Conservation (phyloP, 768 basidiomycete genomes). For the Auriscalpium vulgare region DNA sequence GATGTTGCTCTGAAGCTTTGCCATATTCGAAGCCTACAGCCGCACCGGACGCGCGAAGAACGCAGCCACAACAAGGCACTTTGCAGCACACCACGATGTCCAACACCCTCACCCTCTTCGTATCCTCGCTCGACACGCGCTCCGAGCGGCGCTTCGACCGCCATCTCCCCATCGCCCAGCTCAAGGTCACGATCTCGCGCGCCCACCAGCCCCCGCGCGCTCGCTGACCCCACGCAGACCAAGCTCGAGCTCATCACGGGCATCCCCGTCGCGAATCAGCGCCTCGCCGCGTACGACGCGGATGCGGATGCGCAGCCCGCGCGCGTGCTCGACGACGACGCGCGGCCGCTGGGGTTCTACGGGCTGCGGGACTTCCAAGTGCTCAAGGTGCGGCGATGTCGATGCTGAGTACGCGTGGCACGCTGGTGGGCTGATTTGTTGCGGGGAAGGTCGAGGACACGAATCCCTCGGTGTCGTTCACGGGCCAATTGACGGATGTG, state of each 20-base stretch:
- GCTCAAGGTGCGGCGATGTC: slow-evolving; percentile 50
- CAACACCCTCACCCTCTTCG: slow-evolving; percentile 56
- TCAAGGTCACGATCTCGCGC: slow-evolving; percentile 53
- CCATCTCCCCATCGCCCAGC: slow-evolving; percentile 61
- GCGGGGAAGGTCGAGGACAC: slow-evolving; percentile 55
- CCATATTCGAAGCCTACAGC: no score
- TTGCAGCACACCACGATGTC: slow-evolving; percentile 25
- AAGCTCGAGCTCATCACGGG: slow-evolving; percentile 93
- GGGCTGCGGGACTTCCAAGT: slow-evolving; percentile 71
- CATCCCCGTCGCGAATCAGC: slow-evolving; percentile 67
- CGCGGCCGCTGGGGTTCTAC: slow-evolving; percentile 64
- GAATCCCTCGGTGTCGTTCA: slow-evolving; percentile 67
- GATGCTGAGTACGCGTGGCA: neutral
- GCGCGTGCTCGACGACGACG: slow-evolving; percentile 56
- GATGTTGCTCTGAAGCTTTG: no score
- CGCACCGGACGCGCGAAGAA: no score
- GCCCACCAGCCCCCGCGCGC: neutral
- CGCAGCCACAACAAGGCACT: no score
- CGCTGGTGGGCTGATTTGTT: neutral
- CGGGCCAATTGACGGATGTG: slow-evolving; percentile 80
- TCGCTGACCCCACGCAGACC: slow-evolving; percentile 9
- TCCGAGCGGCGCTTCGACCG: slow-evolving; percentile 84
- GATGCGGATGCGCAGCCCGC: slow-evolving; percentile 44
- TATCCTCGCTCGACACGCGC: slow-evolving; percentile 81
- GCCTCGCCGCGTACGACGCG: slow-evolving; percentile 53